Base-by-base conservation (phyloP, 176 grass and related monocot genomes). In the Ampelocalamus luodianensis region DNA sequence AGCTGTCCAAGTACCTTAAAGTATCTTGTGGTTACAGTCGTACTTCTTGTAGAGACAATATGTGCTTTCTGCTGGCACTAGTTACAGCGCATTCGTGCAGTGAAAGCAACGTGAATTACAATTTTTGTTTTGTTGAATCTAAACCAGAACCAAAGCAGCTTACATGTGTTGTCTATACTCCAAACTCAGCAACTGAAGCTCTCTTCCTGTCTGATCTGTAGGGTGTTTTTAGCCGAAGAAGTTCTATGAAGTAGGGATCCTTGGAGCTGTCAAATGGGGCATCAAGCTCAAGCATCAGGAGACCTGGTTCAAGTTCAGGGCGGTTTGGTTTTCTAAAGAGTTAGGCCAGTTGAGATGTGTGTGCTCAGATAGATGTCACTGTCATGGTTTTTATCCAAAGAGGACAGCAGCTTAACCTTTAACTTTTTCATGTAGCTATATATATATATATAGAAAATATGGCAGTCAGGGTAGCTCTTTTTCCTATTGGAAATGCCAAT, bases 201-300 rank as follows among this genome's bases (percentile, higher is more conserved):
- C 17, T 72, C 42, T 51, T 65, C 4, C 55, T 75, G 58, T 15
- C 5, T 85, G 63, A 66, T 60, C 32, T 34, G 18, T 81, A 60
- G 61, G 80, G 68, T 68, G 68, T 37, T 66, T 37, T 87, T 1
- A 74, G 81, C 74, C 86, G 80, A 68, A 68, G 74, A 50, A 79
- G 67, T 69, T 90, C 79, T 68, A 68, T 87, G 80, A 87, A 82
- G 83, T 66, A 90, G 82, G 83, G 83, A 45, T 22, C 79, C 10
- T 71, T 20, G 0, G 76, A 75, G 42, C 26, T 48, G 38, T 62
- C 12, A 0, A 90, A 56, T 39, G 40, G 23, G 0, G 68, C 42
- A 10, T 55, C 46, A 74, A 79, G 12, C 23, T 34, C 75, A 60
- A 76, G 16, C n/a, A 53, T 65, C 68, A 79, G 51, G 29, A 82